Evolutionary conservation across 495 filamentous ascomycete genomes (phyloP), one percentile per base, ranked within the genome.

Genomic region (Bathelium albidoporum): DNA sequence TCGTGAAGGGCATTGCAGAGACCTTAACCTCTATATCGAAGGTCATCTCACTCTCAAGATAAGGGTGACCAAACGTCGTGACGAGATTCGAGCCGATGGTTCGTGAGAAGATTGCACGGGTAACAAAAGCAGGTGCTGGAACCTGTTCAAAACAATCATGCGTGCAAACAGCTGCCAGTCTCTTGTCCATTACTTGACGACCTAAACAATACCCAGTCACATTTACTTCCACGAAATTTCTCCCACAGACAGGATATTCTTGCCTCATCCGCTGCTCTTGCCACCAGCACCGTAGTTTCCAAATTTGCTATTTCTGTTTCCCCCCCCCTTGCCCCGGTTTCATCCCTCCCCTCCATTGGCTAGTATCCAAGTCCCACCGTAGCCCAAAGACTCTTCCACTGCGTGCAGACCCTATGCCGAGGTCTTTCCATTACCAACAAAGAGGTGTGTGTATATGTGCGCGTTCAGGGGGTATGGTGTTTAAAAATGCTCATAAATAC

Each of bases 261-360:
- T 55, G 49, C 49, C 49, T 55, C 49, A 55, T 55, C 49, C 49
- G 49, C 49, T 29, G 49, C 49, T 55, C 49, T 55, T 55, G 49
- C 49, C 49, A 55, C 49, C 49, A 55, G 22, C 20, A 55, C 49
- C 49, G 24, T 29, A n/a, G 29, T 24, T 24, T 5, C 20, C 44
- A 49, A 5, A 5, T 5, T 39, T 14, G 20, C 44, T 49, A 26
- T 55, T 55, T 29, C 49, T 24, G 2, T 55, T 26, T n/a, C n/a
- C 9, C 20, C 49, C 29, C 49, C 24, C 22, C 20, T 29, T 24
- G 49, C 29, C 49, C 5, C 26, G 49, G 22, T 55, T 39, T 24
- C 24, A n/a, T 20, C 18, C 29, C 49, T 24, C 24, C 49, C 20
- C 18, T 55, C 49, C 49, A 55, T 55, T 55, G 49, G 49, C 49